phyloP scores from a whole-genome alignment of 1,284 basidiomycete genomes.

The Cryptococcus hybrid region DNA sequence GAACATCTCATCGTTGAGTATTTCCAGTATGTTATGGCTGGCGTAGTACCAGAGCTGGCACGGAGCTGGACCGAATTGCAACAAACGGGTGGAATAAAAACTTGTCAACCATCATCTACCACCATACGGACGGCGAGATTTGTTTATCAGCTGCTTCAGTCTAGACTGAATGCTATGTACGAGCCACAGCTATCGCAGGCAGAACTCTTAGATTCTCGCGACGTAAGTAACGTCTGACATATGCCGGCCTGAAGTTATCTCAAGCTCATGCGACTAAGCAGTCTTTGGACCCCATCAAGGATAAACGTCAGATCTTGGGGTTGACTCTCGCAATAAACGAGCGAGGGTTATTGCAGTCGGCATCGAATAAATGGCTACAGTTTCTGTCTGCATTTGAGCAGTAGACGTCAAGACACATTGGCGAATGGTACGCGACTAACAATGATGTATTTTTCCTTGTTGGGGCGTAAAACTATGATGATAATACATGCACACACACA shows the following conservation, averaged over 20 bases:
- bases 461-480: no score
- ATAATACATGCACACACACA: no score
- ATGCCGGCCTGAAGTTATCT: conserved; percentile 11
- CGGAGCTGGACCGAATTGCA: background rate
- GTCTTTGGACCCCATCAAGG: conserved; percentile 8
- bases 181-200: conserved; percentile 13
- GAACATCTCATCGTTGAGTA: background rate
- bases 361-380: conserved; percentile 33
- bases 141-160: background rate
- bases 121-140: background rate
- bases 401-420: no score
- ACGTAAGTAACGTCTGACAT: conserved; percentile 24
- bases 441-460: no score
- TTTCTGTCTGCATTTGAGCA: conserved; percentile 56
- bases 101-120: background rate
- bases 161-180: conserved; percentile 15
- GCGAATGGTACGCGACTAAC: no score
- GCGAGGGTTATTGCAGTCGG: conserved; percentile 32
- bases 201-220: conserved; percentile 27
- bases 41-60: background rate
- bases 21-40: background rate
- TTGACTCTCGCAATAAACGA: conserved; percentile 44
- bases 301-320: conserved; percentile 30
- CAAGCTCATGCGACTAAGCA: background rate
- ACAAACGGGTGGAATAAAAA: background rate